phyloP scores from a whole-genome alignment of 2,329 filamentous ascomycete genomes.

The Hyphodiscus sp. region DNA sequence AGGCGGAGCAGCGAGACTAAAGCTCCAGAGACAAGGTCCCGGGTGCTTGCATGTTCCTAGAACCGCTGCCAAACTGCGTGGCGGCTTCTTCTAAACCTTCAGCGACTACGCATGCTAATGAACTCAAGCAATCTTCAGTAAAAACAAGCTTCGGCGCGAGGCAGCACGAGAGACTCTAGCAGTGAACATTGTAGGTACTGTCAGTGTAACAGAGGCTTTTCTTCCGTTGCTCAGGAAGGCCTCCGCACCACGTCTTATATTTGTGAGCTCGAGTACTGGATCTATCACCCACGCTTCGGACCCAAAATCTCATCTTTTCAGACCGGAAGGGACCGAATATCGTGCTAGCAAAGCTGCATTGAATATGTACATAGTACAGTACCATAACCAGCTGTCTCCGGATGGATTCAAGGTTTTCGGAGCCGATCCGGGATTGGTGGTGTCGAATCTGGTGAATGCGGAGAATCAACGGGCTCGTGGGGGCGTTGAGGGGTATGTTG shows the following conservation, averaged over 20 bases:
- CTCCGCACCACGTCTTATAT: slow-evolving; percentile 8
- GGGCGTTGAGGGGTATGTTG: slow-evolving; percentile 25
- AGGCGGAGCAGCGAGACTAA: no score
- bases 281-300: slow-evolving; percentile 13
- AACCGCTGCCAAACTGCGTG: no score
- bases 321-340: slow-evolving; percentile 5
- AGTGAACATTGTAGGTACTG: slow-evolving; percentile 5
- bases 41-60: no score
- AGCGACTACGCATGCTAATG: no score
- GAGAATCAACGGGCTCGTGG: slow-evolving; percentile 3
- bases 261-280: slow-evolving; percentile 10
- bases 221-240: slow-evolving; percentile 9
- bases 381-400: neutral
- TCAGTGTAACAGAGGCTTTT: slow-evolving; percentile 15
- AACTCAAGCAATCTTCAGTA: neutral
- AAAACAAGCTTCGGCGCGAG: neutral
- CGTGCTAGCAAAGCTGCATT: slow-evolving; percentile 8
- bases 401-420: slow-evolving; percentile 12
- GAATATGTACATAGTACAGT: slow-evolving; percentile 9
- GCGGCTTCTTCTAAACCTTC: no score
- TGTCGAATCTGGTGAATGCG: slow-evolving; percentile 8
- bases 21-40: no score
- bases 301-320: slow-evolving; percentile 3
- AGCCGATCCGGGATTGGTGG: slow-evolving; percentile 14
- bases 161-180: slow-evolving; percentile 2